phyloP scores from a whole-genome alignment of 768 basidiomycete species.

The Pisolithus tinctorius region DNA sequence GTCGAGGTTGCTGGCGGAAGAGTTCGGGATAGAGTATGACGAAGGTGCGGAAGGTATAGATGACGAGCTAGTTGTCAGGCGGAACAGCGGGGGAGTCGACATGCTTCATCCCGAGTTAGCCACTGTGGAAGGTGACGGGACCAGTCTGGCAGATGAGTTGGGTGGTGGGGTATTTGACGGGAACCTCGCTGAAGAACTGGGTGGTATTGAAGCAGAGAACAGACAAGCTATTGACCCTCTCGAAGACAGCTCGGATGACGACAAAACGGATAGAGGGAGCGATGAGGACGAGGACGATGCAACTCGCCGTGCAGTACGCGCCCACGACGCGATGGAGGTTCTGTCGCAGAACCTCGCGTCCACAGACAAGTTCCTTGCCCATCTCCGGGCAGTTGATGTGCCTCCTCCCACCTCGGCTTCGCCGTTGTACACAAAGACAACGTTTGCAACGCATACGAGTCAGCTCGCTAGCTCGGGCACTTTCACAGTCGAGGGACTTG shows the following conservation, averaged over 20 bases:
- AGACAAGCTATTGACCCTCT: constrained; percentile 19
- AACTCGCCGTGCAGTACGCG: constrained; percentile 14
- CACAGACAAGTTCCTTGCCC: constrained; percentile 69
- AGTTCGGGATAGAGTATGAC: constrained; percentile 86
- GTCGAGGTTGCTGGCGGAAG: constrained; percentile 75
- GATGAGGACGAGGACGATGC: constrained; percentile 24
- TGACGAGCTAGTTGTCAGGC: constrained; percentile 30
- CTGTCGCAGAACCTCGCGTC: constrained; percentile 69
- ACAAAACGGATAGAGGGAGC: constrained; percentile 6
- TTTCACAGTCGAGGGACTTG: constrained; percentile 53
- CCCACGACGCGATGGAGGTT: constrained; percentile 62
- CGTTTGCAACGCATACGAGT: background rate
- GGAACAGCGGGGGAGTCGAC: constrained; percentile 22
- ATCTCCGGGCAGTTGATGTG: constrained; percentile 63
- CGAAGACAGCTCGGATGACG: constrained; percentile 14
- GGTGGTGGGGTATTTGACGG: constrained; percentile 6
- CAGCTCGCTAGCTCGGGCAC: constrained; percentile 10
- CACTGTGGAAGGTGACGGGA: constrained; percentile 20
- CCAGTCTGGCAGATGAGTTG: constrained; percentile 42
- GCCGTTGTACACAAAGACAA: constrained; percentile 30
- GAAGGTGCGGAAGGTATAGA: constrained; percentile 83
- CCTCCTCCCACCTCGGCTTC: constrained; percentile 29
- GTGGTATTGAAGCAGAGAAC: constrained; percentile 14
- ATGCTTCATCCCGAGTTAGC: constrained; percentile 14
- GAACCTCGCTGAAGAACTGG: constrained; percentile 29